Base-by-base conservation (phyloP, 2,329 filamentous ascomycete genomes). In the Graphilbum sp. region DNA sequence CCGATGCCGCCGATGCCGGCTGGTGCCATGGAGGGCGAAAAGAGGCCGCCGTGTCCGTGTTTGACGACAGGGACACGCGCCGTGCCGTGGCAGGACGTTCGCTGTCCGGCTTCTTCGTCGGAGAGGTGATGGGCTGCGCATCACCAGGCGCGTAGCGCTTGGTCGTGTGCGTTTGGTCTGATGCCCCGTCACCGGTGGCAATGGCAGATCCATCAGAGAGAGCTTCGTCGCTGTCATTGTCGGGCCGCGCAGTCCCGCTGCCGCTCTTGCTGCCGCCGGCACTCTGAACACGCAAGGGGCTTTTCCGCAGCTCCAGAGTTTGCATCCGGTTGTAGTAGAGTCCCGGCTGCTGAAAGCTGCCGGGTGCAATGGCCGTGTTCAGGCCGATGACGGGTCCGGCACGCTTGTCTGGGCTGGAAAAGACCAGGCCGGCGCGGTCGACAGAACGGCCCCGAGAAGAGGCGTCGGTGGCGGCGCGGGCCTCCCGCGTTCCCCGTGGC, bases 331-430 rank as follows among this genome's bases (percentile, higher is more conserved):
- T 29, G 27, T 13, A 29, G 27, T 13, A 29, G 46, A 52, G 63
- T 42, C 47, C 66, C 46, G 52, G 69, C 53, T 53, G 59, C 49
- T 63, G 74, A 46, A 64, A 64, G 53, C 52, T 74, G 41, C 79
- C 80, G 4, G 75, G 66, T 1, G 69, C 79, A 18, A 68, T 59
- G 1, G 74, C 65, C 4, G 66, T 72, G 51, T 68, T 80, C 20
- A 84, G 49, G 4, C 70, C 72, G 3, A 85, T 64, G 45, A 71
- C 74, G 1, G 81, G 64, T 31, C 67, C 67, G 3, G 69, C 69
- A 42, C 79, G 75, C 46, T 78, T 75, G 50, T 83, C 75, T 10
- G 64, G 59, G 37, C 62, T 72, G 18, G 63, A 61, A 37, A 79
- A 75, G 3, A 58, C 44, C 59, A 70, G 46, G 6, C 45, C 44